Conservation (phyloP, 805 yeast species). For the Osmozyma mogii region DNA sequence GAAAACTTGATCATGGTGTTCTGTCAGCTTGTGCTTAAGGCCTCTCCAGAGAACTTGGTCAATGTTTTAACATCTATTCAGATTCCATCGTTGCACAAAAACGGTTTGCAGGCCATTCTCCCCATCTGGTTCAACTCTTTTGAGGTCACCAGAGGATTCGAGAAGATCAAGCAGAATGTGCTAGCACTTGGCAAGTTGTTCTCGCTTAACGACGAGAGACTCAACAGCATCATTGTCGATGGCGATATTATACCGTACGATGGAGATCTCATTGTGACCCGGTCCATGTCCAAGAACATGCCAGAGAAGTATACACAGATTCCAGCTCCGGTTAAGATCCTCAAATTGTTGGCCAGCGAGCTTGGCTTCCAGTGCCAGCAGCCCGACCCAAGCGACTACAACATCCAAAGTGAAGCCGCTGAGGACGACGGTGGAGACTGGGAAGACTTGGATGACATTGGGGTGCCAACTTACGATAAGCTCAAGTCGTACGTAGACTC, state of each 20-base stretch:
- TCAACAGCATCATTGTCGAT: conserved; percentile 51
- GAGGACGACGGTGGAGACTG: conserved; percentile 45
- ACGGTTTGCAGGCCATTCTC: conserved; percentile 50
- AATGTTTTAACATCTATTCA: conserved; percentile 43
- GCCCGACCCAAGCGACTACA: conserved; percentile 34
- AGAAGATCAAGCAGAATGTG: conserved; percentile 59
- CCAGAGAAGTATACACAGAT: conserved; percentile 58
- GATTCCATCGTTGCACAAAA: conserved; percentile 8
- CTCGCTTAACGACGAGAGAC: conserved; percentile 45
- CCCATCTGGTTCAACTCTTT: conserved; percentile 81
- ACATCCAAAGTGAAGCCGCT: conserved; percentile 22
- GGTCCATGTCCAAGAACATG: conserved; percentile 70
- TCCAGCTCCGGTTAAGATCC: conserved; percentile 62
- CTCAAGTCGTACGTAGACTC: conserved; percentile 49
- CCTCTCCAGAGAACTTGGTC: conserved; percentile 53
- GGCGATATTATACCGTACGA: conserved; percentile 68
- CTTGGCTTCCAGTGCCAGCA: conserved; percentile 54
- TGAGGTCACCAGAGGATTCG: conserved; percentile 73
- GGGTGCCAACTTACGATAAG: conserved; percentile 55
- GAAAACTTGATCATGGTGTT: conserved; percentile 74
- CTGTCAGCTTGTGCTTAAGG: conserved; percentile 56
- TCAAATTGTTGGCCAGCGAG: conserved; percentile 65
- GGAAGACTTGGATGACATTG: conserved; percentile 71
- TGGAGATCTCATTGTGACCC: conserved; percentile 65
- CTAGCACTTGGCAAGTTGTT: conserved; percentile 64